These are phyloP conservation scores for Starmerella riodocensis DNA, from an alignment of 805 yeast genomes.

Conservation along the genomic window DNA sequence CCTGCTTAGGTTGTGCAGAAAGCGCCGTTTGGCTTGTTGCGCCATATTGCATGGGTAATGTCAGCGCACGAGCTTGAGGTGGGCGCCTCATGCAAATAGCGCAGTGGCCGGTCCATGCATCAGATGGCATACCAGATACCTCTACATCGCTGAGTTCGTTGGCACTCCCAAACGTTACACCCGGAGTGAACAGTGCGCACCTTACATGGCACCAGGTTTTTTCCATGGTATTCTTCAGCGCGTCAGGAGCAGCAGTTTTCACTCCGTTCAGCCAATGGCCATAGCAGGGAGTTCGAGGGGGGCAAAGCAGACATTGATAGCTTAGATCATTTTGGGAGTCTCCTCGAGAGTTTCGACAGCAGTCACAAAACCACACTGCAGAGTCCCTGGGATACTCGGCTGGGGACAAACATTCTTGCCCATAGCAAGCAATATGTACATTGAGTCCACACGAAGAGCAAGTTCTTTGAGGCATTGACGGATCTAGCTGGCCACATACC, in stretches of 20 bases:
- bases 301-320: slow-evolving; percentile 16
- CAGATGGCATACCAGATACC: background rate
- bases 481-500: slow-evolving; percentile 18
- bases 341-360: slow-evolving; percentile 55
- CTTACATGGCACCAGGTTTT: slow-evolving; percentile 19
- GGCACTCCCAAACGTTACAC: slow-evolving; percentile 9
- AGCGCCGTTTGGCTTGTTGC: no score
- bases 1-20: no score
- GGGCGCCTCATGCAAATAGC: slow-evolving; percentile 4
- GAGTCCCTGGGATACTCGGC: background rate
- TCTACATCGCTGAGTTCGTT: slow-evolving; percentile 5
- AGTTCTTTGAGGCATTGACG: slow-evolving; percentile 10
- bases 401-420: background rate
- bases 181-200: slow-evolving; percentile 15
- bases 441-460: slow-evolving; percentile 16
- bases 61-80: background rate
- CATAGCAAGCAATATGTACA: slow-evolving; percentile 19
- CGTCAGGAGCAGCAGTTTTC: slow-evolving; percentile 11
- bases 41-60: background rate
- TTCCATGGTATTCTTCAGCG: slow-evolving; percentile 16
- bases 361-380: slow-evolving; percentile 43
- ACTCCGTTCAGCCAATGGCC: slow-evolving; percentile 15
- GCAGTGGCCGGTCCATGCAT: slow-evolving; percentile 1
- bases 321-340: slow-evolving; percentile 27
- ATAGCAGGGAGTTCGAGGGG: slow-evolving; percentile 13